Percentiles rank a stretch among this genome's conserved stretches.
phyloP scores from a whole-genome alignment of 306 rosid genomes.

The Citrullus mucosospermus region DNA sequence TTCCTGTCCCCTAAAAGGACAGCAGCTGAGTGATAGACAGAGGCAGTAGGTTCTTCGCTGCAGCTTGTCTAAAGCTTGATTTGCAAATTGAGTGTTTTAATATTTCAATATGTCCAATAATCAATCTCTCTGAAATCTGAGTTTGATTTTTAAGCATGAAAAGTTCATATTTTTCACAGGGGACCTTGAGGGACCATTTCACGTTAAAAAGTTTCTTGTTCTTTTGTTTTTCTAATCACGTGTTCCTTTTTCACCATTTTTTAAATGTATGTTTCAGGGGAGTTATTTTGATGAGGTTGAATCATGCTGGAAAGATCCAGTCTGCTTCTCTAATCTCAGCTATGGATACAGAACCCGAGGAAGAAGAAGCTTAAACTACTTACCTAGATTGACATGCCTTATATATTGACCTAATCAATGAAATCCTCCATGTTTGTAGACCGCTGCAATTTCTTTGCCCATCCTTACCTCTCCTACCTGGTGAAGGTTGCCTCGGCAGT shows the following conservation, averaged over 20 bases:
- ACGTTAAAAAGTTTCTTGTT: background rate
- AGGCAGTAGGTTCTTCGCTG: background rate
- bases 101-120: background rate
- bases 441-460: background rate
- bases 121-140: too few species aligned
- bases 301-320: slow-evolving; percentile 86
- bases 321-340: slow-evolving; percentile 83
- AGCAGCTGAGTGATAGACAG: background rate
- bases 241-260: background rate
- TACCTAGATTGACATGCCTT: slow-evolving; percentile 16
- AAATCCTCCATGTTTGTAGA: background rate
- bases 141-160: background rate
- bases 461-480: background rate
- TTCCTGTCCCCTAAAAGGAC: background rate
- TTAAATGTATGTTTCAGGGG: slow-evolving; percentile 35
- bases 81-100: background rate
- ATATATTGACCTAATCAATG: background rate
- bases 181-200: background rate
- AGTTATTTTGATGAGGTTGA: slow-evolving; percentile 86
- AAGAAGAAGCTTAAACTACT: slow-evolving; percentile 38
- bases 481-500: background rate
- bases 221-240: background rate
- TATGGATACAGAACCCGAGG: slow-evolving; percentile 42
- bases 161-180: background rate
- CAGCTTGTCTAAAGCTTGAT: background rate